phyloP scores from a whole-genome alignment of 164 flowering plant genomes.

The Umbilicus rupestris region DNA sequence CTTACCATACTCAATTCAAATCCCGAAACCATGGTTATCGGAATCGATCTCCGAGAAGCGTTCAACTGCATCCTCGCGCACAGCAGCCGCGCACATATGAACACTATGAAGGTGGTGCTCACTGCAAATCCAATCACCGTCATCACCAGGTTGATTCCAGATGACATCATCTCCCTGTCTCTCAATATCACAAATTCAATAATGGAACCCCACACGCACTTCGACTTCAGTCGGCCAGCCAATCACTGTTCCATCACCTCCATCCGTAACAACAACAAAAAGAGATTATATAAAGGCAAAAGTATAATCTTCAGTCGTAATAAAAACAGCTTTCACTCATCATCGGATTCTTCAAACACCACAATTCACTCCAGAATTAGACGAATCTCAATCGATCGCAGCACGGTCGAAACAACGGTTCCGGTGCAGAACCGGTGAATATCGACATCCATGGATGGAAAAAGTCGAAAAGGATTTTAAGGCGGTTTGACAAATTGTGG shows the following conservation, averaged over 20 bases:
- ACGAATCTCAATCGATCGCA: neutral
- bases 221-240: neutral
- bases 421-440: neutral
- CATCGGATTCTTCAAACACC: neutral
- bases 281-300: neutral
- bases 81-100: slow-evolving; percentile 77
- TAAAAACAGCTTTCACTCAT: neutral
- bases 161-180: slow-evolving; percentile 35
- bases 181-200: neutral
- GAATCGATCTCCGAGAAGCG: slow-evolving; percentile 57
- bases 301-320: neutral
- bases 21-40: slow-evolving; percentile 29
- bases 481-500: neutral
- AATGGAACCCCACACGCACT: neutral
- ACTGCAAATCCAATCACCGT: slow-evolving; percentile 86
- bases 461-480: neutral
- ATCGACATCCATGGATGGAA: neutral
- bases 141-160: slow-evolving; percentile 88
- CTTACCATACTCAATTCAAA: slow-evolving; percentile 40
- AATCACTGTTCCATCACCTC: neutral
- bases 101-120: slow-evolving; percentile 81
- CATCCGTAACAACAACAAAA: neutral
- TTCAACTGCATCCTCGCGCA: slow-evolving; percentile 75
- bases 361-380: neutral
- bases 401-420: neutral